Evolutionary conservation across 441 rosid species (phyloP).

Genomic region (Theobroma grandiflorum): DNA sequence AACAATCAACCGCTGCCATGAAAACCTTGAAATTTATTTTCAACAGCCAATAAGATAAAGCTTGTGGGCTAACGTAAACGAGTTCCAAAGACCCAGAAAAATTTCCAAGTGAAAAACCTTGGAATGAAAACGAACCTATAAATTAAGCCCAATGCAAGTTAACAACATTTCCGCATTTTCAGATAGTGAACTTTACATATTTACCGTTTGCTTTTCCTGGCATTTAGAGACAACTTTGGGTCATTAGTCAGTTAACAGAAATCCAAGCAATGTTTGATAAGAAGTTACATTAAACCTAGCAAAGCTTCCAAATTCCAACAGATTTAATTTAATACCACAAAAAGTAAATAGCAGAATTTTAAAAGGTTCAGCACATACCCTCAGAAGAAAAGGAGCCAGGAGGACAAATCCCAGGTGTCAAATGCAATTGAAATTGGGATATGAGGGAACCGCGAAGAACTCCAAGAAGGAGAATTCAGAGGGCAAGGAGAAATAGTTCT

Average conservation of each 20-base stretch:
- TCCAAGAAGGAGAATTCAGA: not conserved
- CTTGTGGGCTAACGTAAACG: no score
- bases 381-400: not conserved
- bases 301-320: not conserved
- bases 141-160: not conserved
- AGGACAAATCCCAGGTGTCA: not conserved
- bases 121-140: not conserved
- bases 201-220: not conserved
- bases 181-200: not conserved
- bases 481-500: not conserved
- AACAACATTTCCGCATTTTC: not conserved
- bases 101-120: not conserved
- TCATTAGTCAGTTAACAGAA: not conserved
- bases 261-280: not conserved
- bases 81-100: not conserved
- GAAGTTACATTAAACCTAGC: not conserved
- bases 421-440: not conserved
- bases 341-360: no score
- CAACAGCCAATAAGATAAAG: not conserved
- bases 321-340: no score
- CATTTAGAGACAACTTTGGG: not conserved
- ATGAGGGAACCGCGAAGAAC: not conserved
- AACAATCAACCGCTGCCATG: not conserved
- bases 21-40: not conserved
- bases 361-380: conserved; percentile 13